Conservation (phyloP, 129 eudicot species). For the Silybum marianum region DNA sequence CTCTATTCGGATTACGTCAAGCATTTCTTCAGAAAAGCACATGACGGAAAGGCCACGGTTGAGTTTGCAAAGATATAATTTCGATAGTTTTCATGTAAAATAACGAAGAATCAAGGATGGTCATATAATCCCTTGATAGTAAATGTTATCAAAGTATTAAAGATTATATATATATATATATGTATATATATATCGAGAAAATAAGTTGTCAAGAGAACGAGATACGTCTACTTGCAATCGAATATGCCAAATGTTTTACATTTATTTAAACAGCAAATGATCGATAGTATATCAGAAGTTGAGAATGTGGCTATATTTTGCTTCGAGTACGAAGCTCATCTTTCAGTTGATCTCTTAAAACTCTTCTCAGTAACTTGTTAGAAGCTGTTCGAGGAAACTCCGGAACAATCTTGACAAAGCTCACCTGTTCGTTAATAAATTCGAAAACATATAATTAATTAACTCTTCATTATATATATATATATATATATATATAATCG, state of each 20-base stretch:
- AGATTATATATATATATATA: too few relatives aligned
- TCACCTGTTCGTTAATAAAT: constrained; percentile 58
- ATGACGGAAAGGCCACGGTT: constrained; percentile 50
- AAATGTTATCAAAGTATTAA: not conserved
- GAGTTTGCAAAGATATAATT: constrained; percentile 43
- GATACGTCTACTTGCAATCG: not conserved
- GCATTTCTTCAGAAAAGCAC: constrained; percentile 48
- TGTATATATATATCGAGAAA: not conserved
- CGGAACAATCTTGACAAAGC: constrained; percentile 60
- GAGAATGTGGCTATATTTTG: constrained; percentile 40
- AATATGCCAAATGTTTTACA: not conserved
- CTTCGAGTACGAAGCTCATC: constrained; percentile 54
- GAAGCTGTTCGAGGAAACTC: constrained; percentile 93
- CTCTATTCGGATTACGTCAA: constrained; percentile 45
- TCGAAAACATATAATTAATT: not conserved
- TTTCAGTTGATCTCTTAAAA: constrained; percentile 70
- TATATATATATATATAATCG: not conserved
- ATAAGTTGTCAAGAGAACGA: not conserved
- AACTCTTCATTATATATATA: not conserved
- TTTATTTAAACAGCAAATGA: not conserved
- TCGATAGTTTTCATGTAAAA: not conserved
- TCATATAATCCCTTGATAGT: constrained; percentile 17
- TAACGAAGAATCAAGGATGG: not conserved
- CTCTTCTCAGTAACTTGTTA: constrained; percentile 76
- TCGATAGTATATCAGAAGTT: not conserved